Conservation (phyloP, 192 early-diverging fungal species). For the Backusella circina region DNA sequence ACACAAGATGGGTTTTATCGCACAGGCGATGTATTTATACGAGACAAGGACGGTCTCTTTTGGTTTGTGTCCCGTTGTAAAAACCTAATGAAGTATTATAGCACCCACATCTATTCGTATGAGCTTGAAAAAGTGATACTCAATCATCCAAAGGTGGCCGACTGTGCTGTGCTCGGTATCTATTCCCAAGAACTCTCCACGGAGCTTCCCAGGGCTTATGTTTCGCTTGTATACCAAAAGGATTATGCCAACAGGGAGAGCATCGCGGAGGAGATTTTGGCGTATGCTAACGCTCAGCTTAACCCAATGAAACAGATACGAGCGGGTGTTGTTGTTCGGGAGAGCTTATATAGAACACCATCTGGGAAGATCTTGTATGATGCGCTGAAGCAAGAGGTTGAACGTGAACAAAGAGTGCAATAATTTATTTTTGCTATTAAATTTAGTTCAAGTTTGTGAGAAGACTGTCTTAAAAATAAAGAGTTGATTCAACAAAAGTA, state of each 20-base stretch:
- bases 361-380: neutral
- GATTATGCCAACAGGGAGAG: neutral
- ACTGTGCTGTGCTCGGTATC: neutral
- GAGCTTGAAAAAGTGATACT: constrained; percentile 49
- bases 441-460: no score
- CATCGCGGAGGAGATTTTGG: neutral
- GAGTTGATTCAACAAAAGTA: neutral
- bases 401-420: neutral
- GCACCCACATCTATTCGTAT: constrained; percentile 64
- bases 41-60: constrained; percentile 52
- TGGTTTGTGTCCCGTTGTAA: constrained; percentile 72
- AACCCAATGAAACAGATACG: neutral
- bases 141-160: neutral
- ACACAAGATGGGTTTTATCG: constrained; percentile 49
- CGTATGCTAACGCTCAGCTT: neutral
- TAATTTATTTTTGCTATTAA: neutral
- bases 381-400: neutral
- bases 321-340: neutral
- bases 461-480: neutral
- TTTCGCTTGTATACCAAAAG: neutral
- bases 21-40: constrained; percentile 53
- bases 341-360: neutral
- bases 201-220: neutral
- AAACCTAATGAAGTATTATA: constrained; percentile 45
- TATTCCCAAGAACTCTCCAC: neutral